Evolutionary conservation across 495 filamentous ascomycete species (phyloP).

Genomic region (Tetracladium marchalianum): DNA sequence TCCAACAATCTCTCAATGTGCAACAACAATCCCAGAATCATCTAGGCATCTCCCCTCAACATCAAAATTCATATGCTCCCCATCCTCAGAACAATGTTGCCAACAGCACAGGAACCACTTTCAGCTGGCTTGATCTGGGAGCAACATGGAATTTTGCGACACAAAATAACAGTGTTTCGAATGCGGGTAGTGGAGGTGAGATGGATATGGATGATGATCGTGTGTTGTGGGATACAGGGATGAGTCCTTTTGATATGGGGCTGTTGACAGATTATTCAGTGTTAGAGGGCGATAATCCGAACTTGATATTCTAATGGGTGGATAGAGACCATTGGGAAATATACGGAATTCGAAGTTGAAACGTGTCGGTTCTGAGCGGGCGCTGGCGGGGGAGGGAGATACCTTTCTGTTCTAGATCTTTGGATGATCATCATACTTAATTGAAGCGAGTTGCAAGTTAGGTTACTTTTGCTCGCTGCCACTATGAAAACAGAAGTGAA

Average conservation of each 20-base stretch:
- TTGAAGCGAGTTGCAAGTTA: too few relatives aligned
- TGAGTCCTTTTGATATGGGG: constrained; percentile 19
- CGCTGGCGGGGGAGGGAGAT: too few relatives aligned
- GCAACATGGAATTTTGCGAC: constrained; percentile 21
- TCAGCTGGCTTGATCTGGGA: constrained; percentile 19
- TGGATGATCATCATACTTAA: too few relatives aligned
- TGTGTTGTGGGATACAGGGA: constrained; percentile 1
- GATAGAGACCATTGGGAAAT: neutral
- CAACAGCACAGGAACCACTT: constrained; percentile 6
- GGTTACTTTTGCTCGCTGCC: too few relatives aligned
- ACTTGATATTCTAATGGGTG: constrained; percentile 16
- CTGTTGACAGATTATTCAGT: constrained; percentile 15
- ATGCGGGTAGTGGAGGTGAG: constrained; percentile 7
- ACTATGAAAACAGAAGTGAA: too few relatives aligned
- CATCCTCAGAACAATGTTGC: neutral
- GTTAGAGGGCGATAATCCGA: constrained; percentile 16
- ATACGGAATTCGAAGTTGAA: too few relatives aligned
- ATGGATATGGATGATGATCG: constrained; percentile 2
- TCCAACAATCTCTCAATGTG: too few relatives aligned
- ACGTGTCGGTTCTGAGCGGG: too few relatives aligned
- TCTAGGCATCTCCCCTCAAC: neutral
- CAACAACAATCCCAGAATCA: neutral
- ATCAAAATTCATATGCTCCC: neutral
- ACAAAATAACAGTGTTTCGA: constrained; percentile 13
- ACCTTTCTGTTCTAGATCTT: too few relatives aligned